phyloP scores from a whole-genome alignment of 176 grass and related monocot genomes.

The Oryza australiensis region DNA sequence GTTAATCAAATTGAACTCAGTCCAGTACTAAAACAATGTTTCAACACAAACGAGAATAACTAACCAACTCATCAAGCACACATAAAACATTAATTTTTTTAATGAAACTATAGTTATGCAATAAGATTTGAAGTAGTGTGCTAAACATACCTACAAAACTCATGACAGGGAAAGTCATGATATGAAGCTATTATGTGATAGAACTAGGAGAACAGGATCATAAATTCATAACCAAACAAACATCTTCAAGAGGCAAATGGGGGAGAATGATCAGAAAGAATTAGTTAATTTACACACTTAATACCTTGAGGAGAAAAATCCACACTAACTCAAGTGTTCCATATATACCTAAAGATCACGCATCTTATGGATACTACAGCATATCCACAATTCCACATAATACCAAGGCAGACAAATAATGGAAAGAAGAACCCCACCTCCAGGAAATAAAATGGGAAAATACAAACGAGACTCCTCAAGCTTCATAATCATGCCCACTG shows the following conservation, averaged over 20 bases:
- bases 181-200: not conserved
- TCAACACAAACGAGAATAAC: not conserved
- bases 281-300: not conserved
- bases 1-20: not conserved
- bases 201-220: not conserved
- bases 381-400: not conserved
- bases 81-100: not conserved
- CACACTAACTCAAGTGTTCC: not conserved
- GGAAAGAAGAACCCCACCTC: too few species aligned
- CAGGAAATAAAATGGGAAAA: too few species aligned
- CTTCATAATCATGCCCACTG: too few species aligned
- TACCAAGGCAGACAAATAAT: not conserved
- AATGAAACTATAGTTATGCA: not conserved
- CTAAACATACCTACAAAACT: not conserved
- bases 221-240: not conserved
- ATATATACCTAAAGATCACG: not conserved
- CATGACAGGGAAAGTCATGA: not conserved
- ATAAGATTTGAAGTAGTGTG: not conserved
- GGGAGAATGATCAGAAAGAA: not conserved
- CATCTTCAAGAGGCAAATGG: not conserved
- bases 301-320: too few species aligned
- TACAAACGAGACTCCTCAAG: too few species aligned
- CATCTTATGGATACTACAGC: not conserved
- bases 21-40: not conserved
- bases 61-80: not conserved